Evolutionary conservation across 441 rosid genomes (phyloP).

Genomic region (Cnidoscolus chayamansa): DNA sequence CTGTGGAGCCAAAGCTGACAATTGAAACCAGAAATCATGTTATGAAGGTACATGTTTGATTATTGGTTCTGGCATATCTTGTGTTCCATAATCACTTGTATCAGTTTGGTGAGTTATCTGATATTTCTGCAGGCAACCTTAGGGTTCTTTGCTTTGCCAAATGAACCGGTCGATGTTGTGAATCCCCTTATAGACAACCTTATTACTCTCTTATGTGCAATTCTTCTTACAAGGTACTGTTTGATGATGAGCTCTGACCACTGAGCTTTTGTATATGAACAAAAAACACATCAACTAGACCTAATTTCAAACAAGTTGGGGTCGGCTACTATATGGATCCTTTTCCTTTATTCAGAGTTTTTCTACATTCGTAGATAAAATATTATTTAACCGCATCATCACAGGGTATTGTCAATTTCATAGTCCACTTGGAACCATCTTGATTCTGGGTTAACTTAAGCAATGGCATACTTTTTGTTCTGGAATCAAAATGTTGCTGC

Average conservation of each 20-base stretch:
- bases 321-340: too few relatives aligned
- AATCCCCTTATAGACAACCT: constrained; percentile 91
- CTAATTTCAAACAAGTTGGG: too few relatives aligned
- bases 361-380: too few relatives aligned
- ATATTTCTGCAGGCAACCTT: constrained; percentile 79
- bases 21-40: constrained; percentile 92
- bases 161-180: constrained; percentile 87
- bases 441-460: not conserved
- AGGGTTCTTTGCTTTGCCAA: constrained; percentile 94
- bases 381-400: not conserved
- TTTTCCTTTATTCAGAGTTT: too few relatives aligned
- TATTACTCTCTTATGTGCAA: constrained; percentile 92
- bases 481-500: not conserved
- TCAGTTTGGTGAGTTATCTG: constrained; percentile 15
- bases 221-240: constrained; percentile 92
- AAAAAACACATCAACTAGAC: too few relatives aligned
- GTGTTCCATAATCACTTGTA: constrained; percentile 4
- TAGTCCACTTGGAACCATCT: not conserved
- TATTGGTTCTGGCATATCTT: constrained; percentile 6
- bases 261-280: constrained; percentile 2
- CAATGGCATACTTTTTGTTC: not conserved
- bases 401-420: not conserved
- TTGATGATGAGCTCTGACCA: constrained; percentile 16
- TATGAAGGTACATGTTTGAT: constrained; percentile 63
- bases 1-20: constrained; percentile 96